A percentile compares a stretch with the other conserved stretches of the same genome.
These are phyloP conservation scores for Neoarthrinium moseri DNA, from an alignment of 2,329 filamentous ascomycete genomes.

Conservation along the genomic window DNA sequence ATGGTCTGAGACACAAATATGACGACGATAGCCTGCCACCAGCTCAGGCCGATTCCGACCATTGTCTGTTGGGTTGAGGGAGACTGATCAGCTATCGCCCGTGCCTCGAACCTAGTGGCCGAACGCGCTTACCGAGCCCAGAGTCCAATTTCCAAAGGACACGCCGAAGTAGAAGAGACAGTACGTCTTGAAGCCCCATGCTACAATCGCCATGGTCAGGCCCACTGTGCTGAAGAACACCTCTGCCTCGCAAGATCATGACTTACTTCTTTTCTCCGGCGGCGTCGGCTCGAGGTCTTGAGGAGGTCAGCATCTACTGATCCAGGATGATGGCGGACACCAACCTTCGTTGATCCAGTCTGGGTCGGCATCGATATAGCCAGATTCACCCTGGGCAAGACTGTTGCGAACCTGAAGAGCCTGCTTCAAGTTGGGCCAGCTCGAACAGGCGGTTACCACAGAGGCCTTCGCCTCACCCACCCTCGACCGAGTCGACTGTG, in stretches of 20 bases:
- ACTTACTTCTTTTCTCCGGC: conserved; percentile 7
- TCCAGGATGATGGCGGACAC: neutral
- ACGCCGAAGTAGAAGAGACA: conserved; percentile 9
- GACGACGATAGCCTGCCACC: conserved; percentile 42
- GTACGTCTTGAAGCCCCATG: conserved; percentile 8
- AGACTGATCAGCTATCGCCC: neutral
- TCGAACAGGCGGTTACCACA: neutral
- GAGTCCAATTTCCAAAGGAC: conserved; percentile 7
- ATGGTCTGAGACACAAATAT: conserved; percentile 42
- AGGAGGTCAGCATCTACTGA: neutral
- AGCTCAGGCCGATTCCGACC: conserved; percentile 40
- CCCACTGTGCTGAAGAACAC: neutral
- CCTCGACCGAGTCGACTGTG: too few species aligned
- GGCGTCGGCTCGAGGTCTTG: conserved; percentile 7
- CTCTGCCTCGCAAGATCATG: neutral
- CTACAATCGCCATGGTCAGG: neutral
- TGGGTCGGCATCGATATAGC: conserved; percentile 6
- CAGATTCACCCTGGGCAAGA: neutral
- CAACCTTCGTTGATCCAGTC: conserved; percentile 6
- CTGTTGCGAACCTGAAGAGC: conserved; percentile 7
- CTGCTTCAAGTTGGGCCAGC: conserved; percentile 6
- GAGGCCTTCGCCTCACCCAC: neutral
- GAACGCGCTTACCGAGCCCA: conserved; percentile 5
- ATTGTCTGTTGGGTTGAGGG: neutral
- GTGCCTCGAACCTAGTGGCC: neutral